phyloP scores from a whole-genome alignment of 2,329 filamentous ascomycete genomes.

The Hypocreales sp. region DNA sequence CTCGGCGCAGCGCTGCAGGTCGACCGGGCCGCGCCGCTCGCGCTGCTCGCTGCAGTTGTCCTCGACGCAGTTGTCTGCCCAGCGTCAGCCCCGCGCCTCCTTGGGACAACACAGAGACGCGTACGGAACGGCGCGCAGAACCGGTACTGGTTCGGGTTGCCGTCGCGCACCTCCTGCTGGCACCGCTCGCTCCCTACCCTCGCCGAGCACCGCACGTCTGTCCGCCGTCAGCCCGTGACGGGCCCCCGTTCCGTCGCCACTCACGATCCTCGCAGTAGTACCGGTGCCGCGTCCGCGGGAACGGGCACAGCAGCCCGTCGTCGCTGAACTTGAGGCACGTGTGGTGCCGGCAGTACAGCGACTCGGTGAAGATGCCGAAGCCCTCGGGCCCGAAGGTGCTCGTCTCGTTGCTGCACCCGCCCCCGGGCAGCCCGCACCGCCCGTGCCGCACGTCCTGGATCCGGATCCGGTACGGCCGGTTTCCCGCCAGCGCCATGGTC shows the following conservation, averaged over 20 bases:
- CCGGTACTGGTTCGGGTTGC: background rate
- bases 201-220: background rate
- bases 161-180: background rate
- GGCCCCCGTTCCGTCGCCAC: background rate
- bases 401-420: background rate
- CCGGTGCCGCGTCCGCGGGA: background rate
- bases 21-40: background rate
- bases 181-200: background rate
- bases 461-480: background rate
- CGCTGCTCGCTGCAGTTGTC: constrained; percentile 1
- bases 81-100: background rate
- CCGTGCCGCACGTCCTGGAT: background rate
- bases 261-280: constrained; percentile 1
- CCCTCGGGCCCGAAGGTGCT: background rate
- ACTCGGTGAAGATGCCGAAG: background rate
- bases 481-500: background rate
- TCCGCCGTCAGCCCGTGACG: too few relatives aligned
- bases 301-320: background rate
- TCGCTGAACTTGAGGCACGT: constrained; percentile 2
- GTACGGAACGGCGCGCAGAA: constrained; percentile 1
- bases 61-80: constrained; percentile 1
- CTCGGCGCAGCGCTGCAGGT: constrained; percentile 1
- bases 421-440: background rate
- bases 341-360: constrained; percentile 2
- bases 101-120: background rate